Evolutionary conservation across 1,139 yeast genomes (phyloP), one percentile per base, ranked within the genome.

Genomic region (Scheffersomyces segobiensis): DNA sequence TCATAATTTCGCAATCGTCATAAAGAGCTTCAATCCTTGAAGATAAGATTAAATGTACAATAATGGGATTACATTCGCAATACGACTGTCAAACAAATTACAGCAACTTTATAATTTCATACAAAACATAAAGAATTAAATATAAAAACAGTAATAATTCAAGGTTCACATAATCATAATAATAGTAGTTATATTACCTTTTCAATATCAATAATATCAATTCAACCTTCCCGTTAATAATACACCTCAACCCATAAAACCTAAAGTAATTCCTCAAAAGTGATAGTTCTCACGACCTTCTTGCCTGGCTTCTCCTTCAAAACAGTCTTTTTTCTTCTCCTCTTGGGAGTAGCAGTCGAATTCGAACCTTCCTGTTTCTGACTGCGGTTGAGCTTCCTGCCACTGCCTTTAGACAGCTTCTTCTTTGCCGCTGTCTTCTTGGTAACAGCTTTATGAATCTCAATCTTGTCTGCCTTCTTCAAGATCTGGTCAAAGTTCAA

Each of bases 401-500:
- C 42, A 48, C 22, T 53, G 42, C 51, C 18, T 32, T 12, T 19
- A 12, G 49, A 12, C n/a, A 21, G 6, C 24, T 10, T 46, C 20
- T 52, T 20, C 47, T 5, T 24, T 42, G 21, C 24, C 8, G 39
- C 22, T 21, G 17, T 26, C 21, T 46, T 54, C 54, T 56, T 49
- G 22, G 48, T 42, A 49, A 39, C 49, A 52, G 42, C 49, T 46
- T 19, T 26, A 20, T 51, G 57, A 17, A 52, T 47, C 2, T 18
- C 50, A 18, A 64, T 60, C 56, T 60, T 63, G 50, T 64, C 62
- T 17, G 67, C 67, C 53, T 67, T 69, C 46, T 59, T 60, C 26
- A 71, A 53, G 7, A 71, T 71, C 56, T 71, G 73, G 47, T 66
- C 68, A 53, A 71, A 70, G 54, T 71, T 65, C 52, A 71, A 58